Percentiles rank a stretch among this genome's conserved stretches.
Evolutionary conservation across 75 land plant genomes (phyloP).

Genomic region (Cunninghamia lanceolata): DNA sequence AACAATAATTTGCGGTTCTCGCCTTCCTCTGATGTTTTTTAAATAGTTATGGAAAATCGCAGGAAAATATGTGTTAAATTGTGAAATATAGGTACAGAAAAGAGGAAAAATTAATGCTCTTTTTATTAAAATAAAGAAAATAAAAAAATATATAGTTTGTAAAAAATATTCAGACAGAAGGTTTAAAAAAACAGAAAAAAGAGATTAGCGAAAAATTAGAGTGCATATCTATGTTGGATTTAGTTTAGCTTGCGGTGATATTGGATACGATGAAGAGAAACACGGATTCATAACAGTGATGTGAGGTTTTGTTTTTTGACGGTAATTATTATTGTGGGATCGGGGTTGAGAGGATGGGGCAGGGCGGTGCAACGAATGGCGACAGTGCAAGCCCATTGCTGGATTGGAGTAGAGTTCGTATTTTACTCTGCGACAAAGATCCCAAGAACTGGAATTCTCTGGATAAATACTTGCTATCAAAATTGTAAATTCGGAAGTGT

Average conservation of each 20-base stretch:
- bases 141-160: not conserved
- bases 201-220: not conserved
- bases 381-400: conserved; percentile 27
- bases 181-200: not conserved
- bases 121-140: not conserved
- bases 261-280: not conserved
- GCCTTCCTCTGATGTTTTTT: not conserved
- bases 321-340: not conserved
- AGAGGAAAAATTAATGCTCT: not conserved
- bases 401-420: conserved; percentile 75
- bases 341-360: conserved; percentile 1
- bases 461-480: not conserved
- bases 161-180: not conserved
- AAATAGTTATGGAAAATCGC: not conserved
- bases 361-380: conserved; percentile 2
- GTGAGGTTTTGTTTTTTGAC: not conserved
- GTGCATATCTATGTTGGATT: not conserved
- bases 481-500: not conserved
- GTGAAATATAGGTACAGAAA: not conserved
- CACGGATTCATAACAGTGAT: not conserved
- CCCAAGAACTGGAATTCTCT: conserved; percentile 7
- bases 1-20: not conserved
- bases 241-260: not conserved
- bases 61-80: not conserved
- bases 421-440: conserved; percentile 81